These are phyloP conservation scores for Coemansia nantahalensis DNA, from an alignment of 192 early-diverging fungal genomes.

Conservation along the genomic window DNA sequence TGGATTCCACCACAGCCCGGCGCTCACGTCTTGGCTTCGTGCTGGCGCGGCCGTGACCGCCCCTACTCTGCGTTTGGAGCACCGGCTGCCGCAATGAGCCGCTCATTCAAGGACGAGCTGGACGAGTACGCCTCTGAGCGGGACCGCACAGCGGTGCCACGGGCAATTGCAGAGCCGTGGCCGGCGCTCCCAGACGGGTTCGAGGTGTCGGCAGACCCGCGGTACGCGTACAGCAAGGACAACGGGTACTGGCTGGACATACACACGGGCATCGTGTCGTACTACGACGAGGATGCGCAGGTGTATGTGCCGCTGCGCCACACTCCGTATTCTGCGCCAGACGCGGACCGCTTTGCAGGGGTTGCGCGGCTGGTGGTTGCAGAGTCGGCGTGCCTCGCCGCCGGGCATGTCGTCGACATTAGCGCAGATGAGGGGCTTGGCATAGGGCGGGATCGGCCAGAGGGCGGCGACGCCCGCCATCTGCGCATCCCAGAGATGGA, in stretches of 20 bases:
- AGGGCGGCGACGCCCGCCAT: conserved; percentile 38
- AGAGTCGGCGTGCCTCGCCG: conserved; percentile 45
- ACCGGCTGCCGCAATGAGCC: too few relatives aligned
- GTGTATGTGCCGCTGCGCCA: conserved; percentile 55
- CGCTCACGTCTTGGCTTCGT: too few relatives aligned
- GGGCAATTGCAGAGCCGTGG: background rate
- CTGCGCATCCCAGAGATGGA: conserved; percentile 65
- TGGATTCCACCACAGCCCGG: too few relatives aligned
- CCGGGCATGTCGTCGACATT: conserved; percentile 54
- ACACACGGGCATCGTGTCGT: conserved; percentile 49
- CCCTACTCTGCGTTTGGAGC: too few relatives aligned
- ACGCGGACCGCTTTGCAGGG: conserved; percentile 7
- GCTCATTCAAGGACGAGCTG: too few relatives aligned
- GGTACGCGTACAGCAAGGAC: conserved; percentile 50
- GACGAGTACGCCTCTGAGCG: too few relatives aligned
- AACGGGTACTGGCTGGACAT: conserved; percentile 58
- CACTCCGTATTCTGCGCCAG: background rate
- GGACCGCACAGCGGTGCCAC: background rate
- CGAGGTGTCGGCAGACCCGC: conserved; percentile 37
- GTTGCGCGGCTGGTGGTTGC: conserved; percentile 60
- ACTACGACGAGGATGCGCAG: conserved; percentile 51
- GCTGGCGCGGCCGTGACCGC: too few relatives aligned
- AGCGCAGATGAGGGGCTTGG: conserved; percentile 53
- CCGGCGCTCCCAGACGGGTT: conserved; percentile 19
- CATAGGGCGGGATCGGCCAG: conserved; percentile 60